Percentiles rank a stretch among this genome's conserved stretches.
Evolutionary conservation across 106 monocot genomes (phyloP).

Genomic region (Acorus calamus): DNA sequence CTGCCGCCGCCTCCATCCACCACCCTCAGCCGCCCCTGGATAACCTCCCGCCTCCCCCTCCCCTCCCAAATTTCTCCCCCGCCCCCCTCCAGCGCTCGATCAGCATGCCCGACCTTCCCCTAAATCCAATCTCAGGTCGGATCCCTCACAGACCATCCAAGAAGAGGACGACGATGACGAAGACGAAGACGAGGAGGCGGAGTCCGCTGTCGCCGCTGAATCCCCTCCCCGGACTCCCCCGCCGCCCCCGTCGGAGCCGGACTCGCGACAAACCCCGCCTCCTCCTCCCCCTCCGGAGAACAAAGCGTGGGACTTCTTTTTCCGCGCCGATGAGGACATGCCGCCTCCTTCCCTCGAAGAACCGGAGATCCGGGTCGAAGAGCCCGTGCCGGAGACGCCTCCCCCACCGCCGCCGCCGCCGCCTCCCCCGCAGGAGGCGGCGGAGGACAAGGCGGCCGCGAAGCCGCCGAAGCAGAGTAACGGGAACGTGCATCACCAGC

Average conservation of each 20-base stretch:
- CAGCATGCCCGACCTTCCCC: no score
- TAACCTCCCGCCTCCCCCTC: no score
- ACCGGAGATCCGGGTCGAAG: no score
- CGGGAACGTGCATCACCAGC: conserved; percentile 19
- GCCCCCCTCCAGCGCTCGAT: no score
- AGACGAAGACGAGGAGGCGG: no score
- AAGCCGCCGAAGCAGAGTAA: conserved; percentile 19
- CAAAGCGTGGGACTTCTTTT: no score
- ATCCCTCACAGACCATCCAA: neutral
- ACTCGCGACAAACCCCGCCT: neutral
- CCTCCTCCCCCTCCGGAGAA: conserved; percentile 9
- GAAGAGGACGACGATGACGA: neutral
- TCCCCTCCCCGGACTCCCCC: neutral
- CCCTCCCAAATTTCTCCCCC: no score
- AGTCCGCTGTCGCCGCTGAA: no score
- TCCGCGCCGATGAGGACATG: no score
- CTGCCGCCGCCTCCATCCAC: neutral
- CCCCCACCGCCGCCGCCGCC: conserved; percentile 9
- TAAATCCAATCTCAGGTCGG: no score
- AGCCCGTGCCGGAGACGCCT: no score
- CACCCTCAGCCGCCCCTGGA: neutral
- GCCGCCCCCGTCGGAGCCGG: neutral
- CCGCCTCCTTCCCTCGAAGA: no score
- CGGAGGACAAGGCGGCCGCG: neutral
- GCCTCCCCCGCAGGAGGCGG: neutral